Percentiles rank a stretch among this genome's conserved stretches.
phyloP scores from a whole-genome alignment of 2,329 filamentous ascomycete species.

The Cytospora schulzeri region DNA sequence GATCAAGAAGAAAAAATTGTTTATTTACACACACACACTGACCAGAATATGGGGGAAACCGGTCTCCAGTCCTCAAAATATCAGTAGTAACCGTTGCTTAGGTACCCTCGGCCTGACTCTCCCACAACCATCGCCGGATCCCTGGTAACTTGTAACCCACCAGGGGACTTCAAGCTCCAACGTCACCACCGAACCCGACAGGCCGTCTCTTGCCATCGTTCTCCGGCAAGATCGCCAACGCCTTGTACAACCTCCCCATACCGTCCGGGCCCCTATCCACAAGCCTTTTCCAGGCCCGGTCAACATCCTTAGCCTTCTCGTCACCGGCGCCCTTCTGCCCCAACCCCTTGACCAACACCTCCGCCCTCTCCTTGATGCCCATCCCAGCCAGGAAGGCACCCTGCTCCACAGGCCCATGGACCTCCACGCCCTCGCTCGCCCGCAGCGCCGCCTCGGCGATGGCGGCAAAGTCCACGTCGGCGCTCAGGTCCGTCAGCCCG shows the following conservation, averaged over 20 bases:
- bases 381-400: constrained; percentile 76
- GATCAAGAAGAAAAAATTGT: background rate
- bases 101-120: background rate
- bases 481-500: constrained; percentile 84
- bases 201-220: constrained; percentile 73
- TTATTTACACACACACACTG: constrained; percentile 3
- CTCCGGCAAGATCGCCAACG: constrained; percentile 84
- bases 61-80: too few species aligned
- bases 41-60: too few species aligned
- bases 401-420: constrained; percentile 90
- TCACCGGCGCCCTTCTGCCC: constrained; percentile 26
- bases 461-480: constrained; percentile 90
- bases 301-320: constrained; percentile 61
- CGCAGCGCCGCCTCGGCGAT: constrained; percentile 79
- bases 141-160: background rate
- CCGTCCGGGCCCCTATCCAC: constrained; percentile 81
- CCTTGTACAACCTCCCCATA: constrained; percentile 96
- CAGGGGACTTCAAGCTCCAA: constrained; percentile 34
- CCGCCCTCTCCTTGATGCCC: constrained; percentile 79
- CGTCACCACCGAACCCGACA: constrained; percentile 86
- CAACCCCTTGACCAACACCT: constrained; percentile 60
- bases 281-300: constrained; percentile 76
- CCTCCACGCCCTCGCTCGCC: constrained; percentile 79
- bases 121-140: background rate
- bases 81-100: background rate